phyloP scores from a whole-genome alignment of 2,329 filamentous ascomycete species.

The Chaetomium sp. region DNA sequence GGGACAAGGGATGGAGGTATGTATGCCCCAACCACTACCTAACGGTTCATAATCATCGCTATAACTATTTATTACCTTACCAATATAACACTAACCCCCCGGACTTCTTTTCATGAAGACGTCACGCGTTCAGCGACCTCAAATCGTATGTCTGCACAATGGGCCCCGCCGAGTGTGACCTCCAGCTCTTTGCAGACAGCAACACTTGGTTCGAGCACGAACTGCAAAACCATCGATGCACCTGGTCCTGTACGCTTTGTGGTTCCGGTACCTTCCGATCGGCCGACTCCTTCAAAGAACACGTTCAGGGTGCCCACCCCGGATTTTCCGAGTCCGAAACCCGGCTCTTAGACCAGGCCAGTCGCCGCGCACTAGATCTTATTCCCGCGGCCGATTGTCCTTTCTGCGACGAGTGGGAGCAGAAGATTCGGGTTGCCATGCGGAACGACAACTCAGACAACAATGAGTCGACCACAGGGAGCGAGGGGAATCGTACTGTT shows the following conservation, averaged over 20 bases:
- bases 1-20: background rate
- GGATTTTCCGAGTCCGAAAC: background rate
- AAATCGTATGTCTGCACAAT: constrained; percentile 32
- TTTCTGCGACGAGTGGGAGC: constrained; percentile 28
- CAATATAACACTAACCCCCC: too few species aligned
- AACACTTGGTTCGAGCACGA: constrained; percentile 30
- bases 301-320: background rate
- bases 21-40: background rate
- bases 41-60: too few species aligned
- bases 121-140: constrained; percentile 30
- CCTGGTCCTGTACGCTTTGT: constrained; percentile 26
- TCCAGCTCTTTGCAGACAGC: constrained; percentile 25
- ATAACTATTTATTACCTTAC: too few species aligned
- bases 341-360: constrained; percentile 15
- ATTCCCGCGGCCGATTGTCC: constrained; percentile 24
- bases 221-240: constrained; percentile 27
- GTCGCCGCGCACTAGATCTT: constrained; percentile 18
- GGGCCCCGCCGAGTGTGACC: constrained; percentile 22
- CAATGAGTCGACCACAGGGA: too few species aligned
- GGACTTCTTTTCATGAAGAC: background rate
- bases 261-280: constrained; percentile 8
- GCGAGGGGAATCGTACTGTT: too few species aligned
- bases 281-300: background rate
- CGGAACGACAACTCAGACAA: background rate
- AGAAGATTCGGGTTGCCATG: background rate